phyloP scores from a whole-genome alignment of 2,329 filamentous ascomycete genomes.

The Phyllachora maydis region DNA sequence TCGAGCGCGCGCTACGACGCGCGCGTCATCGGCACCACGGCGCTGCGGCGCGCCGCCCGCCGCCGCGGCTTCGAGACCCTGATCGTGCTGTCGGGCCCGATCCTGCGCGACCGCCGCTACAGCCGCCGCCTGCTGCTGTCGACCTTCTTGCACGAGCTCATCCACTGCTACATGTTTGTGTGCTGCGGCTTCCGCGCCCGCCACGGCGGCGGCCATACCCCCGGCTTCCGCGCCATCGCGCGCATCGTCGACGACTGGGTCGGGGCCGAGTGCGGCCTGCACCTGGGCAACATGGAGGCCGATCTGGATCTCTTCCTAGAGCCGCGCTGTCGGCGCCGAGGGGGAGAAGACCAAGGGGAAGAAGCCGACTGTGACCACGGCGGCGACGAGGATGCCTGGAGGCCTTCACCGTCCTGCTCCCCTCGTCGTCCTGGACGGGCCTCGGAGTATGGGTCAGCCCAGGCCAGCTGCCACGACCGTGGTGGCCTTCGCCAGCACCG shows the following conservation, averaged over 20 bases:
- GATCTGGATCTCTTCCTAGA: constrained; percentile 36
- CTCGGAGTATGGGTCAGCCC: too few relatives aligned
- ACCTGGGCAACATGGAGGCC: constrained; percentile 38
- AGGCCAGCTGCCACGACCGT: too few relatives aligned
- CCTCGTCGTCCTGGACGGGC: too few relatives aligned
- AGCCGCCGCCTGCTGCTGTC: constrained; percentile 40
- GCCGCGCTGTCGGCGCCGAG: constrained; percentile 4
- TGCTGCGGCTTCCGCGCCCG: constrained; percentile 35
- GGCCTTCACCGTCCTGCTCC: too few relatives aligned
- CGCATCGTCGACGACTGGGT: constrained; percentile 40
- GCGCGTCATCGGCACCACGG: constrained; percentile 41
- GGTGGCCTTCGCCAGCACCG: too few relatives aligned
- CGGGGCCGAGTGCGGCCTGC: constrained; percentile 25
- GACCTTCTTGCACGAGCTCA: constrained; percentile 45
- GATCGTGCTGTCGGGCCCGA: constrained; percentile 37
- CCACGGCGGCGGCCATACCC: constrained; percentile 35
- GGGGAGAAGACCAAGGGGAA: neutral
- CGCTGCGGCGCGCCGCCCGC: constrained; percentile 22
- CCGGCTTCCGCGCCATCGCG: constrained; percentile 37
- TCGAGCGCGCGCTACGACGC: constrained; percentile 26
- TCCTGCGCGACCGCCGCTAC: constrained; percentile 32
- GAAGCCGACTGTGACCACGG: constrained; percentile 1
- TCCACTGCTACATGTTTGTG: constrained; percentile 46
- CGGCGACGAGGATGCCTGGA: too few relatives aligned
- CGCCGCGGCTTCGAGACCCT: constrained; percentile 41